Conservation (phyloP, 2,329 filamentous ascomycete species). For the Fusarium pininemorale region DNA sequence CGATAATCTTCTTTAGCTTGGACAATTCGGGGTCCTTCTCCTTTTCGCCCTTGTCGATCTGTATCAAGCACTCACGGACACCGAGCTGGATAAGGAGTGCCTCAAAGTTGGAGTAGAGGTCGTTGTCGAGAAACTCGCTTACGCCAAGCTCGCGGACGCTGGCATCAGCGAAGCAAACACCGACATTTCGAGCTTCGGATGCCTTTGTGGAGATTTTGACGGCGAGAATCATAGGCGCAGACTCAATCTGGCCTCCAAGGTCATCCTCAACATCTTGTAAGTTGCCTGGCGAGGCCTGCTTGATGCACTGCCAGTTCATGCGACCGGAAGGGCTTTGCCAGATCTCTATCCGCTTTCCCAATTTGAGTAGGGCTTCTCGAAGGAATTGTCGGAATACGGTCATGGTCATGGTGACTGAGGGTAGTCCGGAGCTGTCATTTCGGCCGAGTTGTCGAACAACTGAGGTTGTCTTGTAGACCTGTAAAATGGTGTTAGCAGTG, state of each 20-base stretch:
- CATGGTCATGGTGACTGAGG: slow-evolving; percentile 93
- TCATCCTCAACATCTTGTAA: slow-evolving; percentile 97
- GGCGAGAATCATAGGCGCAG: slow-evolving; percentile 92
- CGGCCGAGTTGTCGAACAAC: slow-evolving; percentile 90
- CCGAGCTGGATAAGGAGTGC: slow-evolving; percentile 95
- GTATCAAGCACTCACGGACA: slow-evolving; percentile 92
- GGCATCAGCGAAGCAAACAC: slow-evolving; percentile 97
- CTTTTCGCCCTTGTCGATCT: slow-evolving; percentile 79
- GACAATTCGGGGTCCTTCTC: slow-evolving; percentile 87
- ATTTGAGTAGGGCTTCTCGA: slow-evolving; percentile 88
- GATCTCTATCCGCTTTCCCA: slow-evolving; percentile 91
- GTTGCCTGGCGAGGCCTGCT: slow-evolving; percentile 95
- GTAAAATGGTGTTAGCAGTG: slow-evolving; percentile 6
- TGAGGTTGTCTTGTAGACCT: slow-evolving; percentile 98
- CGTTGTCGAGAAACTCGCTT: slow-evolving; percentile 98
- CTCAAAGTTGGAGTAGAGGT: slow-evolving; percentile 97
- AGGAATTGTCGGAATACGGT: slow-evolving; percentile 97
- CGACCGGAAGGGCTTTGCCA: slow-evolving; percentile 79
- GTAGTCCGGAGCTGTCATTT: slow-evolving; percentile 82
- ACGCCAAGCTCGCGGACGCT: slow-evolving; percentile 95
- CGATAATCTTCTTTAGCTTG: slow-evolving; percentile 88
- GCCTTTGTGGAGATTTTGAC: slow-evolving; percentile 94
- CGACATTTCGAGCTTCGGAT: slow-evolving; percentile 83
- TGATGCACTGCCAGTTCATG: slow-evolving; percentile 91
- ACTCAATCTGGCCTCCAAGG: slow-evolving; percentile 84